Conservation (phyloP, 2,329 filamentous ascomycete genomes). For the Aschersonia sp. region DNA sequence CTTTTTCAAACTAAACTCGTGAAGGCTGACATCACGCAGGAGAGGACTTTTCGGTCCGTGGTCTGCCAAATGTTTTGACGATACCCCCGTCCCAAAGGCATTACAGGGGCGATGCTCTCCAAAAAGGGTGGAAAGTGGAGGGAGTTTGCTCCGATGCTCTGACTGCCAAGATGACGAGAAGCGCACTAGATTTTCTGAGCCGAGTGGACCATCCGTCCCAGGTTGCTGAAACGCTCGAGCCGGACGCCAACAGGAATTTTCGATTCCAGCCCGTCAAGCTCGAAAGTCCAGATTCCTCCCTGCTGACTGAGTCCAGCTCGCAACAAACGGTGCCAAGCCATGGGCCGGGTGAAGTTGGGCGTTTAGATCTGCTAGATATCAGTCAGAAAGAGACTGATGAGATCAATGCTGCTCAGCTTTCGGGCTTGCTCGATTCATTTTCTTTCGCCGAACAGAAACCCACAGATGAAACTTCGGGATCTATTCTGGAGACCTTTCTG, state of each 20-base stretch:
- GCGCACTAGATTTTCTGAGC: conserved; percentile 2
- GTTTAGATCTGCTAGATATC: not conserved
- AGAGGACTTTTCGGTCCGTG: too few species aligned
- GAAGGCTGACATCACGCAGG: too few species aligned
- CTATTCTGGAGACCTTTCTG: conserved; percentile 3
- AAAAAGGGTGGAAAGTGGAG: conserved; percentile 1
- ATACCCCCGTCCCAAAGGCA: conserved; percentile 1
- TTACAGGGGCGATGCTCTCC: not conserved
- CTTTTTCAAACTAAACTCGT: not conserved
- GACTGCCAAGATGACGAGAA: conserved; percentile 1
- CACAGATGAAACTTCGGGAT: not conserved
- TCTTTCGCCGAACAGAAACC: conserved; percentile 1
- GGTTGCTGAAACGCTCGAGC: not conserved
- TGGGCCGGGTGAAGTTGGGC: too few species aligned
- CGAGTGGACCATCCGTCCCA: not conserved
- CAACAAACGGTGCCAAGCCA: too few species aligned
- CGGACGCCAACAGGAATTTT: not conserved
- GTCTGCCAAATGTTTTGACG: too few species aligned
- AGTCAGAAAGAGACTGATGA: not conserved
- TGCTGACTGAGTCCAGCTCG: too few species aligned
- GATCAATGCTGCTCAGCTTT: not conserved
- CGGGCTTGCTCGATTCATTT: conserved; percentile 1
- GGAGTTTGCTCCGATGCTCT: not conserved
- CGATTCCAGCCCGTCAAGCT: too few species aligned
- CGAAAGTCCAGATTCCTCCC: too few species aligned